Base-by-base conservation (phyloP, 129 eudicot genomes). In the Cynara cardunculus region DNA sequence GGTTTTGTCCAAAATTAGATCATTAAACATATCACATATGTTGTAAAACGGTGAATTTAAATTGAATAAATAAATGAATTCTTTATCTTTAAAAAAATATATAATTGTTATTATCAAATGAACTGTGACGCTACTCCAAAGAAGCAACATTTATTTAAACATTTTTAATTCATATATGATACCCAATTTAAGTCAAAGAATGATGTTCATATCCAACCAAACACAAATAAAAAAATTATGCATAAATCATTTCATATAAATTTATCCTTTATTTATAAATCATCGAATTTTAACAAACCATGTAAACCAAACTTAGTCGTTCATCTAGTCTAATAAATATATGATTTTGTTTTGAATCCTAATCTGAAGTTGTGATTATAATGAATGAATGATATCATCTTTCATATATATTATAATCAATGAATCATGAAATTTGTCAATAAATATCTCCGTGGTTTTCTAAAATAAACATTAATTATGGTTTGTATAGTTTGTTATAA, bases 71-170 rank as follows among this genome's bases (percentile, higher is more conserved):
- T 5, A 4, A 53, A 53, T 53, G 21, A 16, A 53, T 46, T 46
- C 19, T 2, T 46, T 13, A 18, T 18, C 1, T 53, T 53, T 1
- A 3, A n/a, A 53, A 53, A 18, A 19, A 2, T 53, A 53, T 1
- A 53, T n/a, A 56, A n/a, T 28, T 6, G 71, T 69, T 59, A 25
- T 46, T 75, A 46, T 74, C 85, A 75, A 75, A 82, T 68, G 76
- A 82, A 75, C 56, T 82, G 85, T 24, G 25, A 75, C 44, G 81
- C 69, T 30, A 18, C 13, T 82, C 24, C 85, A 44, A 26, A 25
- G 21, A 76, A 69, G 7, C 46, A 74, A 75, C 65, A 75, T 13
- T 21, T 53, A 31, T 75, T 69, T 64, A 25, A 34, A 25, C 81
- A 49, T 18, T 53, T 53, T 16, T 16, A 53, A 16, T 53, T 53